These are phyloP conservation scores for Thermochaetoides thermophila DNA, from an alignment of 495 filamentous ascomycete genomes.

Conservation along the genomic window DNA sequence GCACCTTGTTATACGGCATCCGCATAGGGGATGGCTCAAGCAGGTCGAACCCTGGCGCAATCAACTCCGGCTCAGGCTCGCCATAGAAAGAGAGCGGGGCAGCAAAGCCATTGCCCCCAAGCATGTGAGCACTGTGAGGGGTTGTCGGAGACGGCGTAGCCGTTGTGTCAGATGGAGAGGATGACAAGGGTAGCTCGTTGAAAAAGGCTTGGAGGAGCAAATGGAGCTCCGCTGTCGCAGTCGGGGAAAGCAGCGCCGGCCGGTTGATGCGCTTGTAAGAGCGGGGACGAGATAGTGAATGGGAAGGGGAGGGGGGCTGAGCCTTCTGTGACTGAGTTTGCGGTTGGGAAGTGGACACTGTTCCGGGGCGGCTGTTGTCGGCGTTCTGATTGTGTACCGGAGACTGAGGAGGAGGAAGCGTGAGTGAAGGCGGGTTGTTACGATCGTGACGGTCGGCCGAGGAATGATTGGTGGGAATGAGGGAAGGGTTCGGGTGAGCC, in stretches of 20 bases:
- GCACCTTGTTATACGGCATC: constrained; percentile 5
- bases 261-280: constrained; percentile 25
- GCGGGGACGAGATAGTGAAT: too few relatives aligned
- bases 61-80: constrained; percentile 8
- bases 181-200: constrained; percentile 10
- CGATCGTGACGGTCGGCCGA: too few relatives aligned
- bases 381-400: constrained; percentile 6
- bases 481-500: too few relatives aligned
- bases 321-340: too few relatives aligned
- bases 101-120: constrained; percentile 5
- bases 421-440: constrained; percentile 7
- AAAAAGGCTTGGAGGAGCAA: constrained; percentile 19
- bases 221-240: constrained; percentile 20
- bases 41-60: constrained; percentile 16
- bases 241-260: constrained; percentile 18
- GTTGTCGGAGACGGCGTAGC: constrained; percentile 18
- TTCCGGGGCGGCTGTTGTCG: too few relatives aligned
- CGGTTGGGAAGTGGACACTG: background rate
- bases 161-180: constrained; percentile 5
- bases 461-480: too few relatives aligned
- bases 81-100: constrained; percentile 12
- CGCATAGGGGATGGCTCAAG: constrained; percentile 21
- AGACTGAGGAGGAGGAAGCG: constrained; percentile 6
- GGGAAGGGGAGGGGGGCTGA: too few relatives aligned
- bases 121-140: constrained; percentile 2